Conservation (phyloP, 164 flowering plant genomes). For the Liriodendron chinense region DNA sequence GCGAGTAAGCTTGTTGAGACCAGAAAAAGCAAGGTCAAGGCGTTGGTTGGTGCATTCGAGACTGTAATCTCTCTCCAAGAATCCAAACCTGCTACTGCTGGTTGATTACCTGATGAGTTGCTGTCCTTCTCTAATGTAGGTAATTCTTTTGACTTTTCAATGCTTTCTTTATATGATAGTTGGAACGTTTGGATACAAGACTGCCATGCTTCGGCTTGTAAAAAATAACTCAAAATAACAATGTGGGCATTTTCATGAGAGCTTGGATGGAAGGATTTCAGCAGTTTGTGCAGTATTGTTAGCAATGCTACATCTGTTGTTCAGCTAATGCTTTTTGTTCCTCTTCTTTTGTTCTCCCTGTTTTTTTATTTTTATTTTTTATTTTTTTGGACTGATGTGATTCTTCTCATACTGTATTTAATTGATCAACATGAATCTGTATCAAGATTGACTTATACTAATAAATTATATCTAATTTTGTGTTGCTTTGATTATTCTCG, state of each 20-base stretch:
- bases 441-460: no score
- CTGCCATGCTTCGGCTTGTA: neutral
- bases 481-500: no score
- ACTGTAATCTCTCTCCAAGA: slow-evolving; percentile 85
- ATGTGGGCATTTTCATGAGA: neutral
- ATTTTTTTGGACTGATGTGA: no score
- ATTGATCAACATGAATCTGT: no score
- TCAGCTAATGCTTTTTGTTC: neutral
- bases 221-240: neutral
- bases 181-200: slow-evolving; percentile 2
- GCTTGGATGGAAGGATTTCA: slow-evolving; percentile 22
- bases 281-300: slow-evolving; percentile 19
- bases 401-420: no score
- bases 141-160: neutral
- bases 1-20: slow-evolving; percentile 82
- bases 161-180: neutral
- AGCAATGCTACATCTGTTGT: neutral
- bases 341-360: no score
- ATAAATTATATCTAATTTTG: no score
- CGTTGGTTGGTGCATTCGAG: slow-evolving; percentile 93
- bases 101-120: slow-evolving; percentile 22
- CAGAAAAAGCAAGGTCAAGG: slow-evolving; percentile 89
- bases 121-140: neutral
- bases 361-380: neutral
- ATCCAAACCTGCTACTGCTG: slow-evolving; percentile 35